Conservation (phyloP, 345 rosid genomes). For the Hypericum perforatum region DNA sequence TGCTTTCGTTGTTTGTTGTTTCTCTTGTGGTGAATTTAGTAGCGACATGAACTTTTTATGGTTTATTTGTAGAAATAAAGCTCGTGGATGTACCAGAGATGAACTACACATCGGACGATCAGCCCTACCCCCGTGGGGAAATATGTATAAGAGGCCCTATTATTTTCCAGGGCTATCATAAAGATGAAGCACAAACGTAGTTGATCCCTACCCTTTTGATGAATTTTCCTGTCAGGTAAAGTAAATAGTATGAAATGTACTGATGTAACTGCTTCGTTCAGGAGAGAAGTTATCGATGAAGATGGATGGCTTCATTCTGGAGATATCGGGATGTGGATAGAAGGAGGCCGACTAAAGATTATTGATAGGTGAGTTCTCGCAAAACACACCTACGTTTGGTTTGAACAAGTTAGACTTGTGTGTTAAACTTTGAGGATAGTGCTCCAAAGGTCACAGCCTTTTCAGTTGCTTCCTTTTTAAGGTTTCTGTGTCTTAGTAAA, state of each 20-base stretch:
- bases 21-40: conserved; percentile 5
- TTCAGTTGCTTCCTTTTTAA: conserved; percentile 2
- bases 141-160: conserved; percentile 95
- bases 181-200: conserved; percentile 94
- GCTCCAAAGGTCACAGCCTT: too few relatives aligned
- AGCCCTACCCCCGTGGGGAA: conserved; percentile 90
- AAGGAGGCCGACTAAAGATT: conserved; percentile 91
- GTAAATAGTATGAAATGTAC: background rate
- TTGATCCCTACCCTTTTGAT: conserved; percentile 6
- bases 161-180: conserved; percentile 70
- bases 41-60: conserved; percentile 5
- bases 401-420: background rate
- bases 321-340: conserved; percentile 84
- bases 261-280: conserved; percentile 22
- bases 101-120: conserved; percentile 84
- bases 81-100: conserved; percentile 94
- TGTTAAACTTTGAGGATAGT: too few relatives aligned
- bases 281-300: conserved; percentile 84
- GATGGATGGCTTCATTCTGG: conserved; percentile 98
- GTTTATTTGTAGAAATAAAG: conserved; percentile 52
- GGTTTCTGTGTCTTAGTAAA: background rate
- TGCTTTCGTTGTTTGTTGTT: conserved; percentile 2
- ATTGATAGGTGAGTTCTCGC: conserved; percentile 58
- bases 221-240: conserved; percentile 3
- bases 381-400: background rate